Percentiles rank a stretch among this genome's conserved stretches.
phyloP scores from a whole-genome alignment of 257 asterid species.

The Solanum boliviense region DNA sequence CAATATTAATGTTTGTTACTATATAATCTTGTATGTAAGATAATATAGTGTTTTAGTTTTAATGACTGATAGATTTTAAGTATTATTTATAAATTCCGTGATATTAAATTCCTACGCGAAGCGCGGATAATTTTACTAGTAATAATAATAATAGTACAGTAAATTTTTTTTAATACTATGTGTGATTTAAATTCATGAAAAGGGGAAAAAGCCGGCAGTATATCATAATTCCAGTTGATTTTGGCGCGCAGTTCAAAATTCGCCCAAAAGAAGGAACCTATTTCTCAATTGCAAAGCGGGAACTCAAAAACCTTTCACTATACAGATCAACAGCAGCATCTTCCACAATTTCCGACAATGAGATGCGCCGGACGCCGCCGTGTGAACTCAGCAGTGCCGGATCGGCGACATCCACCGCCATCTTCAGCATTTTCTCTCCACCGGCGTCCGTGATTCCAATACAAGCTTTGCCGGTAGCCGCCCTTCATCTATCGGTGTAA shows the following conservation, averaged over 20 bases:
- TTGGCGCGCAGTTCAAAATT: background rate
- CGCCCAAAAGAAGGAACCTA: background rate
- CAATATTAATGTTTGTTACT: too few species aligned
- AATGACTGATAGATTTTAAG: too few species aligned
- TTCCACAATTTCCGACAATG: conserved; percentile 15
- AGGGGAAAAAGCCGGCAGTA: background rate
- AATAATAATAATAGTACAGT: too few species aligned
- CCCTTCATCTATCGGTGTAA: conserved; percentile 42
- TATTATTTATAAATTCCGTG: too few species aligned
- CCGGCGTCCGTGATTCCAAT: conserved; percentile 68
- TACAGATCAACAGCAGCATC: background rate
- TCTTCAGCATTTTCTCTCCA: conserved; percentile 41
- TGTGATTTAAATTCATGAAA: background rate
- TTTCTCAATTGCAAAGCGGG: background rate
- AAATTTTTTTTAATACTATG: too few species aligned
- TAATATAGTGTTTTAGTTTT: too few species aligned
- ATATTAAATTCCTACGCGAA: too few species aligned
- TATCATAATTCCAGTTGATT: background rate
- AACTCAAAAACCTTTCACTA: background rate
- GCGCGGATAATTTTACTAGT: too few species aligned
- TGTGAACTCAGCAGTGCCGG: conserved; percentile 25
- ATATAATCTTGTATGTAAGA: too few species aligned
- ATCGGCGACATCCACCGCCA: conserved; percentile 67
- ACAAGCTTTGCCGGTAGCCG: conserved; percentile 83
- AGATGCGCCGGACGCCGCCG: conserved; percentile 54